Evolutionary conservation across 2,329 filamentous ascomycete genomes (phyloP).

Genomic region (Fusarium concolor): DNA sequence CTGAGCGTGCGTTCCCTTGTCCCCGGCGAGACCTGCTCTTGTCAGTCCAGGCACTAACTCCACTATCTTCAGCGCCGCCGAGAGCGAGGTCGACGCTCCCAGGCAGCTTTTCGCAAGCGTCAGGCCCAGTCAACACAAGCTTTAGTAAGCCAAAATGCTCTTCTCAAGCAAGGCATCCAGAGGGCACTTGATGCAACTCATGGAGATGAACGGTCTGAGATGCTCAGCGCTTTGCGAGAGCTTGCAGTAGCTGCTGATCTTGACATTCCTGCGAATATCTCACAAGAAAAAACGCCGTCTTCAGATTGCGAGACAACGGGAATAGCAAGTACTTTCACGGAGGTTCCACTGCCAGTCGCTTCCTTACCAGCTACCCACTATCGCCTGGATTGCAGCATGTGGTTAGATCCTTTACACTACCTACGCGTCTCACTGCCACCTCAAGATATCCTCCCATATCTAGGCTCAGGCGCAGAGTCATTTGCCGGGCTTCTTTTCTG

Average conservation of each 20-base stretch:
- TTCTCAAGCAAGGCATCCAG: neutral
- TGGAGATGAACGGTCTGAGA: neutral
- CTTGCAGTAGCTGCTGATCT: neutral
- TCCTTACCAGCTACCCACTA: neutral
- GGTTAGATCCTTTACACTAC: constrained; percentile 13
- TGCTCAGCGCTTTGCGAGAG: neutral
- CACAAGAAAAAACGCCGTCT: neutral
- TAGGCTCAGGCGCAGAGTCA: fast-evolving
- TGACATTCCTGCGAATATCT: neutral
- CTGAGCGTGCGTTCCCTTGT: neutral
- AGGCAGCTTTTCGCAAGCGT: constrained; percentile 16
- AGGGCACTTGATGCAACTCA: neutral
- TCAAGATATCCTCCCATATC: constrained; percentile 5
- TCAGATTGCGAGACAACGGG: neutral
- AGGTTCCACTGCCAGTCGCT: neutral
- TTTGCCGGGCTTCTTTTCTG: constrained; percentile 5
- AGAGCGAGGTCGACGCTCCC: constrained; percentile 13
- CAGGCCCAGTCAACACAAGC: neutral
- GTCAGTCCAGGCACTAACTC: neutral
- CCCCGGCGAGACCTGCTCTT: too few species aligned
- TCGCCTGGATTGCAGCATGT: constrained; percentile 13
- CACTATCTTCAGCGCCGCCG: neutral
- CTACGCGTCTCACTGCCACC: neutral
- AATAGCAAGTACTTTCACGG: too few species aligned
- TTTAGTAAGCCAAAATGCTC: neutral